Evolutionary conservation across 225 moss, liverwort and hornwort genomes (phyloP).

Genomic region (Polytrichum commune): DNA sequence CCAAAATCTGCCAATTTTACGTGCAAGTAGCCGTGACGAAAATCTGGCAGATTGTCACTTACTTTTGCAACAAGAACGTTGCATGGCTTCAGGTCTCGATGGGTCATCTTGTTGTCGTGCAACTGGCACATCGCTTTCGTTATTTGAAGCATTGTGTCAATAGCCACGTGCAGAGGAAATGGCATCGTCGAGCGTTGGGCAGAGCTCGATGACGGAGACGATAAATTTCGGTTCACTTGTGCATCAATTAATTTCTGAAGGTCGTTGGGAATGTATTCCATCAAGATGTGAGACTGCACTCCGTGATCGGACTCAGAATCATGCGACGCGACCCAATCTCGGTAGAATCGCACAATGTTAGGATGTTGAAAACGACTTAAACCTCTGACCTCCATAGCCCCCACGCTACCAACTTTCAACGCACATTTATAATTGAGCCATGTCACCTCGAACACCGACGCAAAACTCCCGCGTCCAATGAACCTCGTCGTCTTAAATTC

Average conservation of each 20-base stretch:
- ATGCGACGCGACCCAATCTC: constrained; percentile 21
- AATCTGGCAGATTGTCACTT: constrained; percentile 17
- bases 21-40: constrained; percentile 20
- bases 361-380: constrained; percentile 31
- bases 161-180: constrained; percentile 12
- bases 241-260: constrained; percentile 3
- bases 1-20: constrained; percentile 42
- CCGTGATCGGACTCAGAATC: neutral
- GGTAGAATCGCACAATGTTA: constrained; percentile 37
- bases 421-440: constrained; percentile 36
- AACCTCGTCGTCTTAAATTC: fast-evolving
- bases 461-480: constrained; percentile 6
- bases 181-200: neutral
- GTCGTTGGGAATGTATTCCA: constrained; percentile 24
- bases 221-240: neutral
- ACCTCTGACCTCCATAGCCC: constrained; percentile 14
- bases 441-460: constrained; percentile 15
- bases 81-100: constrained; percentile 26
- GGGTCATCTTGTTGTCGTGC: constrained; percentile 22
- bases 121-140: constrained; percentile 38
- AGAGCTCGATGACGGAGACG: neutral
- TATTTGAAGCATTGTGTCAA: constrained; percentile 38
- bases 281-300: constrained; percentile 20
- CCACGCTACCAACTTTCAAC: constrained; percentile 22
- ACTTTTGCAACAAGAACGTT: constrained; percentile 12